Evolutionary conservation across 305 asterid genomes (phyloP).

Genomic region (Rubia balearica): DNA sequence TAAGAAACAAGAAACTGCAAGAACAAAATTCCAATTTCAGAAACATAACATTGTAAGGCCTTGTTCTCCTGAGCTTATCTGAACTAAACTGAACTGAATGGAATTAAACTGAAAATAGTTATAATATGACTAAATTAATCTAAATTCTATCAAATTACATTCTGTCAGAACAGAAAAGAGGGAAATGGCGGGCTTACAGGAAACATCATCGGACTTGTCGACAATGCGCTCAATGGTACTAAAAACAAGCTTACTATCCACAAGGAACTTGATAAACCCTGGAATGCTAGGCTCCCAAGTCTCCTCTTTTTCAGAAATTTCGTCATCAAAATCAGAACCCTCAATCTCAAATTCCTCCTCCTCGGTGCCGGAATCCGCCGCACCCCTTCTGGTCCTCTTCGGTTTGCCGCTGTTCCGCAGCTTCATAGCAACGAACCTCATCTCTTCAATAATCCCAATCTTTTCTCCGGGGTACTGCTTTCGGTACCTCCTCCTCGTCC

Average conservation of each 20-base stretch:
- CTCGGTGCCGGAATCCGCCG: background rate
- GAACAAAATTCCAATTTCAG: background rate
- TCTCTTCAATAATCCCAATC: constrained; percentile 79
- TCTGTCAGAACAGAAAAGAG: background rate
- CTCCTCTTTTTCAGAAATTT: constrained; percentile 24
- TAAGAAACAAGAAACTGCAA: background rate
- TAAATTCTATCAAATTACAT: too few species aligned
- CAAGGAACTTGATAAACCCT: constrained; percentile 76
- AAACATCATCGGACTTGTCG: constrained; percentile 88
- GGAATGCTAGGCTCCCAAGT: constrained; percentile 72
- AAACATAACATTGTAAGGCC: background rate
- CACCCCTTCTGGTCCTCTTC: constrained; percentile 2
- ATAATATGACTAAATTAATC: too few species aligned
- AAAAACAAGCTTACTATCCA: constrained; percentile 71
- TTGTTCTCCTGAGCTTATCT: too few species aligned
- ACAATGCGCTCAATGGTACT: constrained; percentile 76
- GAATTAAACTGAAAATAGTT: too few species aligned
- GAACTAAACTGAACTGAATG: too few species aligned
- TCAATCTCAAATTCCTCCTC: constrained; percentile 18
- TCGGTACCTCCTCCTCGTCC: constrained; percentile 50
- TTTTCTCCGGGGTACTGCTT: constrained; percentile 80
- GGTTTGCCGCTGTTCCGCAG: constrained; percentile 48
- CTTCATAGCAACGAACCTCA: constrained; percentile 91
- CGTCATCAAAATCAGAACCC: background rate
- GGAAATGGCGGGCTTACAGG: constrained; percentile 43